Evolutionary conservation across 2,329 filamentous ascomycete species (phyloP).

Genomic region (Fusarium hainanense): DNA sequence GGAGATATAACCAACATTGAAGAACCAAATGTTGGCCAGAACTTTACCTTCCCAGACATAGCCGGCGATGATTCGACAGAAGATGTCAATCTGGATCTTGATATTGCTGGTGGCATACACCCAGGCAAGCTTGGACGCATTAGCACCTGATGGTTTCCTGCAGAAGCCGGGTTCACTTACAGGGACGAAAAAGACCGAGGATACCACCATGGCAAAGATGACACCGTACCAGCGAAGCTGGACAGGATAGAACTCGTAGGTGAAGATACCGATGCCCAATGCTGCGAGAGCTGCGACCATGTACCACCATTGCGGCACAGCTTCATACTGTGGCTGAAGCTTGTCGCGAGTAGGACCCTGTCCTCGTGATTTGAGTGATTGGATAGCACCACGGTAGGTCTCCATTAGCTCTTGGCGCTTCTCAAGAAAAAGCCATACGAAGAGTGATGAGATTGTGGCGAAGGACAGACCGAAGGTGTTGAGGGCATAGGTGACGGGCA

Average conservation of each 20-base stretch:
- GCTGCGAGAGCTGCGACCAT: slow-evolving; percentile 26
- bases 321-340: slow-evolving; percentile 30
- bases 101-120: slow-evolving; percentile 56
- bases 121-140: slow-evolving; percentile 43
- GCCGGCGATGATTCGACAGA: slow-evolving; percentile 58
- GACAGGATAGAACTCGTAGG: slow-evolving; percentile 48
- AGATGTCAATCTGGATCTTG: slow-evolving; percentile 57
- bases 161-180: slow-evolving; percentile 14
- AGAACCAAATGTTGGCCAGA: slow-evolving; percentile 54
- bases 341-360: background rate
- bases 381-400: slow-evolving; percentile 7
- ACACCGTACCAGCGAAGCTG: slow-evolving; percentile 50
- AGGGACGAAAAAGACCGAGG: slow-evolving; percentile 47
- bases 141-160: accelerated
- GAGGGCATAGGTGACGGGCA: slow-evolving; percentile 57
- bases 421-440: slow-evolving; percentile 49
- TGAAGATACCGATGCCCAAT: slow-evolving; percentile 46
- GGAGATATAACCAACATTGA: slow-evolving; percentile 54
- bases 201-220: slow-evolving; percentile 44
- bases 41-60: slow-evolving; percentile 59
- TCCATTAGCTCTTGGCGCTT: slow-evolving; percentile 43
- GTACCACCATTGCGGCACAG: slow-evolving; percentile 47
- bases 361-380: background rate
- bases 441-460: slow-evolving; percentile 58
- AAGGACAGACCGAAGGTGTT: slow-evolving; percentile 65